A percentile compares a stretch with the other conserved stretches of the same genome.
These are phyloP conservation scores for Pezicula neosporulosa DNA, from an alignment of 2,329 filamentous ascomycete genomes.

Conservation along the genomic window DNA sequence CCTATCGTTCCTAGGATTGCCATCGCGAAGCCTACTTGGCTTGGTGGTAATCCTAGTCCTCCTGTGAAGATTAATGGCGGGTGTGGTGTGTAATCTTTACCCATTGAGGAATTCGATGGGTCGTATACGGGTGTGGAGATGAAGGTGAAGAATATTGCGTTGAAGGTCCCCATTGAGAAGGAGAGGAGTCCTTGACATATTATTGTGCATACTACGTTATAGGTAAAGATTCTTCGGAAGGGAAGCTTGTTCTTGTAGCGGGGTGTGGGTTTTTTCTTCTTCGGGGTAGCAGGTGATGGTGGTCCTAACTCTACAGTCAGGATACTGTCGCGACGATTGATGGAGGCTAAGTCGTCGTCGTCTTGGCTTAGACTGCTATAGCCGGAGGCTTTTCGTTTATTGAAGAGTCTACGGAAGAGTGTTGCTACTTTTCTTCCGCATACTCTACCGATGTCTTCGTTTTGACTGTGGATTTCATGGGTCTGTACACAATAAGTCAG, in stretches of 20 bases:
- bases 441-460: constrained; percentile 24
- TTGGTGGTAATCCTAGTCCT: constrained; percentile 70
- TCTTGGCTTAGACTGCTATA: background rate
- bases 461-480: constrained; percentile 29
- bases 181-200: constrained; percentile 54
- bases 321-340: constrained; percentile 4
- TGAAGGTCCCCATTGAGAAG: constrained; percentile 58
- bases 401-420: constrained; percentile 9
- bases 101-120: constrained; percentile 34
- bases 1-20: constrained; percentile 73
- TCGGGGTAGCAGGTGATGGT: constrained; percentile 10
- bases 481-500: constrained; percentile 28
- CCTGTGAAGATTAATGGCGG: constrained; percentile 51
- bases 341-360: constrained; percentile 4
- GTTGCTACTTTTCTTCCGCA: constrained; percentile 16
- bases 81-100: constrained; percentile 47
- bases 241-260: constrained; percentile 35
- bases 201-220: constrained; percentile 39
- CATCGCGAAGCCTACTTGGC: constrained; percentile 73
- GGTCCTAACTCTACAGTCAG: constrained; percentile 7
- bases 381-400: background rate
- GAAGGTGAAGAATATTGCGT: constrained; percentile 59
- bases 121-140: constrained; percentile 53
- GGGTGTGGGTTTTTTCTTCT: constrained; percentile 19
- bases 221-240: constrained; percentile 38